phyloP scores from a whole-genome alignment of 2,329 filamentous ascomycete species.

The Botrytis pseudocinerea region DNA sequence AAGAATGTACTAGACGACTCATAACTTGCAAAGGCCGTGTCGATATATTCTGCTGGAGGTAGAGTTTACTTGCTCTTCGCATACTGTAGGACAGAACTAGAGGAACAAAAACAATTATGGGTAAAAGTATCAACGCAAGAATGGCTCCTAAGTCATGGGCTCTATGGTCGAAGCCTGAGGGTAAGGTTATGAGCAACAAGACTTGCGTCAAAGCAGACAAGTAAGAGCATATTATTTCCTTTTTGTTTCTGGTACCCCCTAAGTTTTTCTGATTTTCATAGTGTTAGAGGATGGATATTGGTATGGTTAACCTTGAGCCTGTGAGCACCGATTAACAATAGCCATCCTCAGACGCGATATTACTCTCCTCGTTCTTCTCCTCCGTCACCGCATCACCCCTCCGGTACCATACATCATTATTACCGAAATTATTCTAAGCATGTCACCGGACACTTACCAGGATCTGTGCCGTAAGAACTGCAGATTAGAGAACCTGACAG shows the following conservation, averaged over 20 bases:
- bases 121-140: neutral
- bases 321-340: neutral
- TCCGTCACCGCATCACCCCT: slow-evolving; percentile 29
- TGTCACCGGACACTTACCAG: neutral
- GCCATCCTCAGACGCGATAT: slow-evolving; percentile 18
- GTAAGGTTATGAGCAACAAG: neutral
- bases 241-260: neutral
- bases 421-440: slow-evolving; percentile 23
- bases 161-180: neutral
- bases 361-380: slow-evolving; percentile 29
- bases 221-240: neutral
- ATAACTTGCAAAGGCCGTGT: neutral
- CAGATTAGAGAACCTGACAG: neutral
- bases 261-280: neutral
- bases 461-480: neutral
- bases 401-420: slow-evolving; percentile 29
- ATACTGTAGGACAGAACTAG: neutral
- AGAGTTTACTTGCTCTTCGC: neutral
- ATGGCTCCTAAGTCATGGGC: neutral
- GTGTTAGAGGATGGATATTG: neutral
- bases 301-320: neutral
- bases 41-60: neutral
- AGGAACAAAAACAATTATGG: neutral
- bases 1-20: neutral
- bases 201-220: neutral